Percentiles rank a stretch among this genome's conserved stretches.
Evolutionary conservation across 2,329 filamentous ascomycete species (phyloP).

Genomic region (Hortaea werneckii): DNA sequence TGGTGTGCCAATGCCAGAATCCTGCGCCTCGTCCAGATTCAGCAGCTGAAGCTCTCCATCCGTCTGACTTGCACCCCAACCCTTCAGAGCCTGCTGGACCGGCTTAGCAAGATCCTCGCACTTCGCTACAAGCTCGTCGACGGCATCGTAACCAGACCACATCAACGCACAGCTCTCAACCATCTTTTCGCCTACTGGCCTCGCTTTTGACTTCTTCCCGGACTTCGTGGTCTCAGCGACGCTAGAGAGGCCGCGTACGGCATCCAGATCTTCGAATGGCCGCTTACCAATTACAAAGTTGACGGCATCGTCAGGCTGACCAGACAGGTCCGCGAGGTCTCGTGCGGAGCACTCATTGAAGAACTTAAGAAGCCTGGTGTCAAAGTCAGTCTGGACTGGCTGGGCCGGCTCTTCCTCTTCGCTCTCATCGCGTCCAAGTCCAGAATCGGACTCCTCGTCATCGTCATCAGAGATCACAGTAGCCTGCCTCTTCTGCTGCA

Average conservation of each 20-base stretch:
- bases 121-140: conserved; percentile 68
- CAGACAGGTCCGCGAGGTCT: conserved; percentile 73
- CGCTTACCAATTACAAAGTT: conserved; percentile 60
- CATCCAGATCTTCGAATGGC: conserved; percentile 59
- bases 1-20: conserved; percentile 60
- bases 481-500: conserved; percentile 9
- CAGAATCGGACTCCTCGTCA: conserved; percentile 23
- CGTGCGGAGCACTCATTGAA: conserved; percentile 69
- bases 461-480: conserved; percentile 29
- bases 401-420: conserved; percentile 9
- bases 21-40: conserved; percentile 44
- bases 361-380: conserved; percentile 55
- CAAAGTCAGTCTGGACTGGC: conserved; percentile 6
- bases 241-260: conserved; percentile 54
- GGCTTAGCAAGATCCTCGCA: conserved; percentile 66
- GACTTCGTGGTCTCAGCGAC: conserved; percentile 39
- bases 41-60: conserved; percentile 53
- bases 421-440: conserved; percentile 9
- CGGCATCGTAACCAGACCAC: conserved; percentile 68
- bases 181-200: conserved; percentile 53
- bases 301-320: conserved; percentile 59
- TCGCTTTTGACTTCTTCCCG: conserved; percentile 39
- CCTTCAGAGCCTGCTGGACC: conserved; percentile 53
- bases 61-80: conserved; percentile 53
- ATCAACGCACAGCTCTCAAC: conserved; percentile 61